Evolutionary conservation across 306 rosid genomes (phyloP).

Genomic region (Cicer judaicum): DNA sequence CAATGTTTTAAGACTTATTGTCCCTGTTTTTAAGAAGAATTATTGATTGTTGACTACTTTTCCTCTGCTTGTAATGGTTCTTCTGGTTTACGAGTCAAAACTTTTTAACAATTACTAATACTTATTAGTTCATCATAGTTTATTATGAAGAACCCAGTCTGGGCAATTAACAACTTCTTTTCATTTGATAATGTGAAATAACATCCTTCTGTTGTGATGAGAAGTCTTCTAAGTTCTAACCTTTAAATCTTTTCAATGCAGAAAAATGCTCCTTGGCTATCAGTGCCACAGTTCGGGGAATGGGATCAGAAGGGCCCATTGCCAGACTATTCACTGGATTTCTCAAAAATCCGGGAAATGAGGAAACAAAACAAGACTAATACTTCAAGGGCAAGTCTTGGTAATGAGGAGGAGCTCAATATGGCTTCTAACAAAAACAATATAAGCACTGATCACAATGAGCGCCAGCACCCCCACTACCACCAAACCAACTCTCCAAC

Average conservation of each 20-base stretch:
- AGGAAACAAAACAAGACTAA: constrained; percentile 96
- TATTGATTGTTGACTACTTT: not conserved
- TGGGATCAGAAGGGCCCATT: constrained; percentile 97
- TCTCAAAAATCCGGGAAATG: constrained; percentile 91
- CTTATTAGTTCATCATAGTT: not conserved
- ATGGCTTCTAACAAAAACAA: constrained; percentile 53
- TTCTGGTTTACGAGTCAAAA: constrained; percentile 1
- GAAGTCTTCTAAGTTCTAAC: constrained; percentile 27
- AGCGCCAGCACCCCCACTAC: constrained; percentile 64
- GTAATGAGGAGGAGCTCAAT: constrained; percentile 87
- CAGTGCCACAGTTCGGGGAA: constrained; percentile 96
- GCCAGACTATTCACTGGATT: constrained; percentile 93
- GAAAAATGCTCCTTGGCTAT: constrained; percentile 92
- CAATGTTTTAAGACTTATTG: too few relatives aligned
- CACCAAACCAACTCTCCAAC: constrained; percentile 71
- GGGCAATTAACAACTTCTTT: not conserved
- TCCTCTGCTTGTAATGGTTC: constrained; percentile 17
- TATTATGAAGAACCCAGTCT: not conserved
- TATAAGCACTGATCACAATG: constrained; percentile 47
- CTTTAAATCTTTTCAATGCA: constrained; percentile 40
- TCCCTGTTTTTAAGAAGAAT: too few relatives aligned
- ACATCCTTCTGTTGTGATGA: not conserved
- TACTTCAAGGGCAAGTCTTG: constrained; percentile 89
- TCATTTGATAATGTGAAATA: constrained; percentile 14
- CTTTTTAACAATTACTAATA: constrained; percentile 8